phyloP scores from a whole-genome alignment of 129 eudicot species.

The Mikania micrantha region DNA sequence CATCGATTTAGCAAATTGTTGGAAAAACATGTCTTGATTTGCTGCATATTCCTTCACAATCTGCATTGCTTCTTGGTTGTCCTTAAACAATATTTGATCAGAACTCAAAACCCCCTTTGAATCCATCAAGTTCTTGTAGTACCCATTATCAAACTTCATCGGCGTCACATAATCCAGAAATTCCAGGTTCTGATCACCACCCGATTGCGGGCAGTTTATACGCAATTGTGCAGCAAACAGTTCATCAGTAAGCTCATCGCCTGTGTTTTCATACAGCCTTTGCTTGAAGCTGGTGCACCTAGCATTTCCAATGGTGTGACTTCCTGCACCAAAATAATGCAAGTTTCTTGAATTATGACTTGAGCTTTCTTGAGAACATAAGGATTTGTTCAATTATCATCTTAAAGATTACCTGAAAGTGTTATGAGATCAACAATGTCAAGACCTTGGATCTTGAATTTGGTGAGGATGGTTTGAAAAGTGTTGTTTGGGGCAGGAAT shows the following conservation, averaged over 20 bases:
- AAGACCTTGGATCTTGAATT: slow-evolving; percentile 64
- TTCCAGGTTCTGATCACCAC: slow-evolving; percentile 71
- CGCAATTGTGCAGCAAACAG: slow-evolving; percentile 50
- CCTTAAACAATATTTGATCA: slow-evolving; percentile 26
- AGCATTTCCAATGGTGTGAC: slow-evolving; percentile 83
- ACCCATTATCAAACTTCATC: slow-evolving; percentile 54
- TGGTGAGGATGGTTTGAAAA: slow-evolving; percentile 74
- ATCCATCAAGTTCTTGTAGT: slow-evolving; percentile 67
- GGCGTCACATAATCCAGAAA: slow-evolving; percentile 52
- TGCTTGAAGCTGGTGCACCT: slow-evolving; percentile 85
- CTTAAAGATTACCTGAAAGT: slow-evolving; percentile 47
- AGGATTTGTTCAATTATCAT: background rate
- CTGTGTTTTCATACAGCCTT: slow-evolving; percentile 63
- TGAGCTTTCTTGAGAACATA: background rate
- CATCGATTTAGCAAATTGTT: slow-evolving; percentile 46
- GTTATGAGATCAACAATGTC: slow-evolving; percentile 76
- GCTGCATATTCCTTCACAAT: slow-evolving; percentile 29
- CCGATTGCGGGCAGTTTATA: slow-evolving; percentile 57
- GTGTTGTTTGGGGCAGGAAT: slow-evolving; percentile 94
- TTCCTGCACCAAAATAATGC: slow-evolving; percentile 46
- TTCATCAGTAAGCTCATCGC: slow-evolving; percentile 38
- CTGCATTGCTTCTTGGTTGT: slow-evolving; percentile 25
- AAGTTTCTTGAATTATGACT: background rate
- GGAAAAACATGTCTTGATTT: slow-evolving; percentile 25
- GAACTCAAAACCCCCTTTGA: slow-evolving; percentile 50